These are phyloP conservation scores for Xylaria sp. DNA, from an alignment of 2,329 filamentous ascomycete species.

Conservation along the genomic window DNA sequence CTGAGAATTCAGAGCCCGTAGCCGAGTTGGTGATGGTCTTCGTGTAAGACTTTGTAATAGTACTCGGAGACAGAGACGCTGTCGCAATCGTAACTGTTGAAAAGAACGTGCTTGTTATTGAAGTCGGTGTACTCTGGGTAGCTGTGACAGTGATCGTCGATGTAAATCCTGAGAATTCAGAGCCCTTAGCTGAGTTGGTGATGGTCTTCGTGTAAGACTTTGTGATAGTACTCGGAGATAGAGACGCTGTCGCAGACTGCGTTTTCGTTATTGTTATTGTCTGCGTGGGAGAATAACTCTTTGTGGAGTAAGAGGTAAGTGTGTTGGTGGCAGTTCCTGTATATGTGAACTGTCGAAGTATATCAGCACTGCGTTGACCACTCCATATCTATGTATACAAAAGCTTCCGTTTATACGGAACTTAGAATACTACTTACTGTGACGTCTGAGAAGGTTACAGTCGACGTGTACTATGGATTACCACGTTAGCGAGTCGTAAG, in stretches of 20 bases:
- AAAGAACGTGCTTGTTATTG: background rate
- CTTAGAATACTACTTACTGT: slow-evolving; percentile 10
- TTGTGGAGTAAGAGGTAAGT: slow-evolving; percentile 11
- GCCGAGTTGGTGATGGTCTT: slow-evolving; percentile 13
- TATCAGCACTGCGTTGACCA: background rate
- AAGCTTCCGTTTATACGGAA: background rate
- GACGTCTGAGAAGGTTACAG: slow-evolving; percentile 3
- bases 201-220: slow-evolving; percentile 20
- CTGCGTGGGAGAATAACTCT: background rate
- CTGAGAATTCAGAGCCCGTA: background rate
- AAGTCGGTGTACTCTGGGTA: background rate
- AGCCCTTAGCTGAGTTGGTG: background rate
- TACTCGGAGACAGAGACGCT: background rate
- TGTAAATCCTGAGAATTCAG: background rate
- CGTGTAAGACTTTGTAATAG: slow-evolving; percentile 11
- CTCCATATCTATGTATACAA: background rate
- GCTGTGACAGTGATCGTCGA: slow-evolving; percentile 14
- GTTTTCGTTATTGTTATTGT: slow-evolving; percentile 11
- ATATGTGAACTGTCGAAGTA: slow-evolving; percentile 11
- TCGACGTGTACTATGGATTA: slow-evolving; percentile 19
- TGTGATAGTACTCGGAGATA: slow-evolving; percentile 14
- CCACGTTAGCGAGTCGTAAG: background rate
- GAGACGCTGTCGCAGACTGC: background rate
- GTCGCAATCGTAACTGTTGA: slow-evolving; percentile 24
- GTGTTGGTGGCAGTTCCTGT: slow-evolving; percentile 12